Base-by-base conservation (phyloP, 305 asterid genomes). In the Plantago rigida region DNA sequence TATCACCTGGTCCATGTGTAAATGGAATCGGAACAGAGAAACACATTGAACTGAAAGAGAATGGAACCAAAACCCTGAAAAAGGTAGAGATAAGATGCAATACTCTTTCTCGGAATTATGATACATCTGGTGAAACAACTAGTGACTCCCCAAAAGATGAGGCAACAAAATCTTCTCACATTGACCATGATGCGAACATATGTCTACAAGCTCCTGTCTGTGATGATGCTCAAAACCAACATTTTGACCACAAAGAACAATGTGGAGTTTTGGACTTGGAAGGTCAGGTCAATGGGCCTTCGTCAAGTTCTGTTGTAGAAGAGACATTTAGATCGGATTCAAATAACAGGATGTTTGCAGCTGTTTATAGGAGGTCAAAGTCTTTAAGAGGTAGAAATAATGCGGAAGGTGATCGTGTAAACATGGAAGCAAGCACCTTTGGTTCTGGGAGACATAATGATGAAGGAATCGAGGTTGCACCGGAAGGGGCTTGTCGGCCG, bases 341-440 rank as follows among this genome's bases (percentile, higher is more conserved):
- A 36, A 81, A 70, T 68, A 78, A 77, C 74, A 79, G 89, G 83
- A 83, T 75, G 82, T 81, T 83, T 63, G 75, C 82, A 46, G 87
- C 90, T 48, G 96, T 89, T 71, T 89, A 93, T 78, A 72, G 82
- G 77, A 82, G 99, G 81, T 81, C 79, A 71, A 91, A 77, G 71
- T 65, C 78, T 75, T 70, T 78, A 52, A 81, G 74, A 73, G 71
- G 78, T 58, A 86, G 85, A 75, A 74, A 61, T 64, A 79, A 75
- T 65, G 74, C 73, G 54, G 91, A 78, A 63, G 77, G 70, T 15
- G 77, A 50, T 24, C 46, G 62, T 65, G 79, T 82, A 60, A 67
- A 72, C 72, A 75, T 70, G 78, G 85, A 77, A 69, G 81, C 87
- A n/a, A 79, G 93, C 73, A 78, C 89, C 74, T 89, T 96, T 11